A percentile compares a stretch with the other conserved stretches of the same genome.
phyloP scores from a whole-genome alignment of 2,329 filamentous ascomycete genomes.

The Alternaria burnsii region DNA sequence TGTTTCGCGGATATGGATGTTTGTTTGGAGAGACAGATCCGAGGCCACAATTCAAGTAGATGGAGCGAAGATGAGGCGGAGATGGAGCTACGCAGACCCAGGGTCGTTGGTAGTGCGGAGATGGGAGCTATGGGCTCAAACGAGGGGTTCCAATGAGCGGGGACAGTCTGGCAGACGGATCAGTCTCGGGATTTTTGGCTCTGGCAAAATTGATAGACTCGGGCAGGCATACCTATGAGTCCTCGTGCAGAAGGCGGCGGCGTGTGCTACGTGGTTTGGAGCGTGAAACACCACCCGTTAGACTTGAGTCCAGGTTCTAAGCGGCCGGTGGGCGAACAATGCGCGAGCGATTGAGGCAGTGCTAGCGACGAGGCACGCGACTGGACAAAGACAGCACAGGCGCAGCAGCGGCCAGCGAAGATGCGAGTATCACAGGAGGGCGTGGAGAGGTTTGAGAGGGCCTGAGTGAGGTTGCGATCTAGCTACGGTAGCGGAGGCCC shows the following conservation, averaged over 20 bases:
- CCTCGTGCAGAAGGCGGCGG: slow-evolving; percentile 36
- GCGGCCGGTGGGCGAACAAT: slow-evolving; percentile 38
- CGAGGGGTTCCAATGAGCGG: slow-evolving; percentile 46
- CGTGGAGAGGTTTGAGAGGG: slow-evolving; percentile 20
- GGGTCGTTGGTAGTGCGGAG: not conserved
- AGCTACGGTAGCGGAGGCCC: slow-evolving; percentile 24
- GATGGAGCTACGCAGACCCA: slow-evolving; percentile 21
- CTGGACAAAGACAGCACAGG: slow-evolving; percentile 33
- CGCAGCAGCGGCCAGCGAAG: slow-evolving; percentile 31
- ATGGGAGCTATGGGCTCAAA: slow-evolving; percentile 36
- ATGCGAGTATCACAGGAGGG: slow-evolving; percentile 24
- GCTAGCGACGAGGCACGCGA: slow-evolving; percentile 22
- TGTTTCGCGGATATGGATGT: slow-evolving; percentile 13
- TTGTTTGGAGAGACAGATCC: slow-evolving; percentile 26
- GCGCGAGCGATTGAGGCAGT: slow-evolving; percentile 26
- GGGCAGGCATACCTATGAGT: slow-evolving; percentile 44
- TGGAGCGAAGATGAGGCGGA: not conserved
- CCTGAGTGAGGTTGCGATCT: slow-evolving; percentile 31
- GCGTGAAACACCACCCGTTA: slow-evolving; percentile 52
- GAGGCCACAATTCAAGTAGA: slow-evolving; percentile 27
- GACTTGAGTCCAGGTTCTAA: slow-evolving; percentile 42
- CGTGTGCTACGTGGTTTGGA: slow-evolving; percentile 49
- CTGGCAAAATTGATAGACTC: slow-evolving; percentile 29
- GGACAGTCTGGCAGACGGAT: slow-evolving; percentile 41
- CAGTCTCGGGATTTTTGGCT: slow-evolving; percentile 34